phyloP scores from a whole-genome alignment of 1,284 basidiomycete genomes.

The Leccinum variabile region DNA sequence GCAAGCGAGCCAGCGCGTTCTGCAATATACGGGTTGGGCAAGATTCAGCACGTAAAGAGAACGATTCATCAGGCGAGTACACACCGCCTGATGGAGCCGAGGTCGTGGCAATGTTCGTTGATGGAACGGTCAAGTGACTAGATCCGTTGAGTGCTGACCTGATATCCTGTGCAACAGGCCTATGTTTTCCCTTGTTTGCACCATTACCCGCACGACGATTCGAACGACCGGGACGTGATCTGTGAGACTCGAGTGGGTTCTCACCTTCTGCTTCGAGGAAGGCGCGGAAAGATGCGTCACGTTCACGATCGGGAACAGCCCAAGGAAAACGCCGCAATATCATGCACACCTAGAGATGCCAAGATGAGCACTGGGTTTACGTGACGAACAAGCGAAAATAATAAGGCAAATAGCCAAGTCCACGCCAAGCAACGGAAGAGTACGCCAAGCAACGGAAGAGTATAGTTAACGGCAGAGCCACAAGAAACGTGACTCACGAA shows the following conservation, averaged over 20 bases:
- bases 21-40: conserved; percentile 8
- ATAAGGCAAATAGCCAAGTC: not conserved
- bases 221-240: conserved; percentile 18
- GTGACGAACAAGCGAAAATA: conserved; percentile 7
- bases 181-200: conserved; percentile 14
- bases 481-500: conserved; percentile 59
- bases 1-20: conserved; percentile 19
- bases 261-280: conserved; percentile 74
- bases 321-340: conserved; percentile 96
- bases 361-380: conserved; percentile 21
- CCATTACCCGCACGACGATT: conserved; percentile 7
- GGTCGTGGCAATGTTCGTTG: not conserved
- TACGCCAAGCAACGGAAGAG: not conserved
- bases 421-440: no score
- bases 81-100: conserved; percentile 22
- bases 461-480: not conserved
- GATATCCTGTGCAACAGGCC: not conserved
- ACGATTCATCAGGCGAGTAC: conserved; percentile 11
- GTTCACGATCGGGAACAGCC: conserved; percentile 96
- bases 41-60: conserved; percentile 15
- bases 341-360: conserved; percentile 71
- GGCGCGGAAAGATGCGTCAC: conserved; percentile 87
- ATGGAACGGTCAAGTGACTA: conserved; percentile 7
- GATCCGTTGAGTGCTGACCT: not conserved
- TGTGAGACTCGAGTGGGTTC: conserved; percentile 28